Percentiles rank a stretch among this genome's conserved stretches.
phyloP scores from a whole-genome alignment of 495 filamentous ascomycete species.

The Aspergillus mulundensis region DNA sequence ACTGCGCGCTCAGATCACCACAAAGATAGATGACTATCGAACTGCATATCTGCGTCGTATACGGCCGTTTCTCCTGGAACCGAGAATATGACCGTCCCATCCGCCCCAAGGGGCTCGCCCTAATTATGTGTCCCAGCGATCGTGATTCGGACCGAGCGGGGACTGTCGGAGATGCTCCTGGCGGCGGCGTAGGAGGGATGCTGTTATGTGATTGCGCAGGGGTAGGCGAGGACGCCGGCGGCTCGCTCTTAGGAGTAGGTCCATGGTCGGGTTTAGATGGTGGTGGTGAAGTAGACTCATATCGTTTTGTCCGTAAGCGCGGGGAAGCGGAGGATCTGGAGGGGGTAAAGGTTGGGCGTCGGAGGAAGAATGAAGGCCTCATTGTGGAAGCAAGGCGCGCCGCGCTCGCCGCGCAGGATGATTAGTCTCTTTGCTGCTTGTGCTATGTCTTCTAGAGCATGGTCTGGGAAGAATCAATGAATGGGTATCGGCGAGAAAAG shows the following conservation, averaged over 20 bases:
- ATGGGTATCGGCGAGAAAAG: not conserved
- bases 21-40: constrained; percentile 73
- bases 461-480: not conserved
- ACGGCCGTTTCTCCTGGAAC: constrained; percentile 65
- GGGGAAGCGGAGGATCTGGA: constrained; percentile 19
- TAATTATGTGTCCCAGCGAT: constrained; percentile 56
- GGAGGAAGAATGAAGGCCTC: constrained; percentile 15
- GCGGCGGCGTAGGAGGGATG: not conserved
- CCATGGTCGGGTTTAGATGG: constrained; percentile 4
- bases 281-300: constrained; percentile 21
- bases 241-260: not conserved
- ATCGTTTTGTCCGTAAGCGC: constrained; percentile 26
- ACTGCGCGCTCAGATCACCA: constrained; percentile 78
- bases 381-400: constrained; percentile 2
- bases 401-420: constrained; percentile 1
- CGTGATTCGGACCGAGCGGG: constrained; percentile 48
- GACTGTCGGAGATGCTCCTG: constrained; percentile 27
- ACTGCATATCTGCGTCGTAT: constrained; percentile 70
- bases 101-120: constrained; percentile 43
- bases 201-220: not conserved
- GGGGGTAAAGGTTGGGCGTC: constrained; percentile 16
- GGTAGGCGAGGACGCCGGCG: not conserved
- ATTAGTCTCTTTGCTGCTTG: not conserved
- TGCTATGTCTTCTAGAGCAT: not conserved
- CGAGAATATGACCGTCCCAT: constrained; percentile 57